A percentile compares a stretch with the other conserved stretches of the same genome.
Conservation (phyloP, 192 early-diverging fungal genomes). For the Powellomyces hirtus region DNA sequence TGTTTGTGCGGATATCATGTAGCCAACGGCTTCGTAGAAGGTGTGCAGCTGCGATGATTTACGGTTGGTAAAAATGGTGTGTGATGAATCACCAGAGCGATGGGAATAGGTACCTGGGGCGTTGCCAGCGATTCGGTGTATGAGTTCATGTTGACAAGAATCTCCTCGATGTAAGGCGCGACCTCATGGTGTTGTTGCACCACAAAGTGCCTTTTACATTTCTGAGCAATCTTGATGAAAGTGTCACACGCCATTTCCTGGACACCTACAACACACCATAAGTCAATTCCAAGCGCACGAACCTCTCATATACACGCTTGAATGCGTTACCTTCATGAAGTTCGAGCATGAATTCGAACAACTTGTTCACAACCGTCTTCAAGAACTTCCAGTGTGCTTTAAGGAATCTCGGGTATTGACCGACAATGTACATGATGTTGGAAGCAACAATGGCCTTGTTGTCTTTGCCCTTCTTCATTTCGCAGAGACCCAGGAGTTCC, state of each 20-base stretch:
- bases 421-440: constrained; percentile 99
- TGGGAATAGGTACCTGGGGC: constrained; percentile 73
- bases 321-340: constrained; percentile 77
- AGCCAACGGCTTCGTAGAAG: constrained; percentile 98
- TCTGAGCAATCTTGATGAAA: constrained; percentile 98
- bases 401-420: constrained; percentile 99
- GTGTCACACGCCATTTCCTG: constrained; percentile 99
- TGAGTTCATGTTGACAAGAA: constrained; percentile 71
- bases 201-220: constrained; percentile 95
- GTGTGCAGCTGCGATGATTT: constrained; percentile 72
- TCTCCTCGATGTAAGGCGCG: constrained; percentile 95
- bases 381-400: constrained; percentile 99
- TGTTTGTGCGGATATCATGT: constrained; percentile 94
- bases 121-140: constrained; percentile 90
- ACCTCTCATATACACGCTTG: neutral
- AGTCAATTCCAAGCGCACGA: neutral
- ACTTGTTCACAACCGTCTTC: constrained; percentile 99
- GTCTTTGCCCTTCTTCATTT: constrained; percentile 98
- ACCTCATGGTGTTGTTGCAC: constrained; percentile 86
- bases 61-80: neutral
- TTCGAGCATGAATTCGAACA: constrained; percentile 99
- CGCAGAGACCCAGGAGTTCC: constrained; percentile 90
- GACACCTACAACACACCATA: constrained; percentile 58
- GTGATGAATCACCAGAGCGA: neutral
- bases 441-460: constrained; percentile 99